A percentile compares a stretch with the other conserved stretches of the same genome.
Evolutionary conservation across 2,329 filamentous ascomycete genomes (phyloP).

Genomic region (Trichoderma koningiopsis): DNA sequence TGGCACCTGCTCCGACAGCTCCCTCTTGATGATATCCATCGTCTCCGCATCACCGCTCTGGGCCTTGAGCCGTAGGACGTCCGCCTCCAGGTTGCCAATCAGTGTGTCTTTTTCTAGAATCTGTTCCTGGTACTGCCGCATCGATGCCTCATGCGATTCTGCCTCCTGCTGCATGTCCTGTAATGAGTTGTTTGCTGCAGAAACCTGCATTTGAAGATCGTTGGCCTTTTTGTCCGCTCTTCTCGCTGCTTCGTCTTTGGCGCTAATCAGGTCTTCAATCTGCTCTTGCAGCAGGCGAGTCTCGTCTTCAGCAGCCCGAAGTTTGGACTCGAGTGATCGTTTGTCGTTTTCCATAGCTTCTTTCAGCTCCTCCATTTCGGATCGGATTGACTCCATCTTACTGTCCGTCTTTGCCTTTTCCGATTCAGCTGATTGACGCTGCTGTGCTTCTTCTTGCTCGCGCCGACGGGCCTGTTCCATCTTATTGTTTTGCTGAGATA

Average conservation of each 20-base stretch:
- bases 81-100: slow-evolving; percentile 76
- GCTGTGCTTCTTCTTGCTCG: slow-evolving; percentile 83
- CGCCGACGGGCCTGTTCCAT: slow-evolving; percentile 76
- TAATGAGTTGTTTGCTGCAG: slow-evolving; percentile 49
- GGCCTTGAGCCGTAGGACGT: slow-evolving; percentile 81
- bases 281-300: slow-evolving; percentile 77
- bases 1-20: slow-evolving; percentile 88
- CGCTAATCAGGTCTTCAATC: slow-evolving; percentile 67
- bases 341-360: slow-evolving; percentile 57
- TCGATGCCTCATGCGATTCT: slow-evolving; percentile 55
- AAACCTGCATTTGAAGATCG: slow-evolving; percentile 57
- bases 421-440: slow-evolving; percentile 60
- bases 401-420: slow-evolving; percentile 54
- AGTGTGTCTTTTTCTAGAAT: slow-evolving; percentile 69
- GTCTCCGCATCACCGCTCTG: slow-evolving; percentile 86
- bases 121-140: slow-evolving; percentile 66
- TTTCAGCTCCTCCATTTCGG: slow-evolving; percentile 56
- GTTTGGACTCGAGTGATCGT: slow-evolving; percentile 66
- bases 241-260: slow-evolving; percentile 70
- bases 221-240: slow-evolving; percentile 56
- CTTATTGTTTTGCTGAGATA: slow-evolving; percentile 80
- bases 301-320: slow-evolving; percentile 72
- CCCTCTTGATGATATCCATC: slow-evolving; percentile 79
- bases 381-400: slow-evolving; percentile 52
- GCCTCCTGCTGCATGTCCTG: slow-evolving; percentile 63